A percentile compares a stretch with the other conserved stretches of the same genome.
These are phyloP conservation scores for Verticillium longisporum DNA, from an alignment of 2,329 filamentous ascomycete species.

Conservation along the genomic window DNA sequence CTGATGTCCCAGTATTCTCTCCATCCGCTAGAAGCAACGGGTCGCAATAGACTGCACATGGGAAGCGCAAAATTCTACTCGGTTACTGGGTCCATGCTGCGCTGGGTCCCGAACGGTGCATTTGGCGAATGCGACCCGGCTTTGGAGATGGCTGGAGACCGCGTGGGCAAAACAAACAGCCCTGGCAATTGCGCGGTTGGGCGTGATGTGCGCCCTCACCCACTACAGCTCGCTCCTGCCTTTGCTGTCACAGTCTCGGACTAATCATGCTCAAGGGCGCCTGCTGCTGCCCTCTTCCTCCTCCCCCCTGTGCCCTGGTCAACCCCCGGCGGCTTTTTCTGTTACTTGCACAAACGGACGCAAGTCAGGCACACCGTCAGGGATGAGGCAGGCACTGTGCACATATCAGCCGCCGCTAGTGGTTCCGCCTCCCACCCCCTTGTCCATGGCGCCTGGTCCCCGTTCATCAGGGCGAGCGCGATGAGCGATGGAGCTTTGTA, in stretches of 20 bases:
- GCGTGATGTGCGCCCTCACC: neutral
- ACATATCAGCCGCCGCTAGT: neutral
- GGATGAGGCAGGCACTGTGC: neutral
- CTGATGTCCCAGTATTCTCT: neutral
- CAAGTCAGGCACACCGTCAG: neutral
- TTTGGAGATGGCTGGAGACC: neutral
- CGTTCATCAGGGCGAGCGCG: neutral
- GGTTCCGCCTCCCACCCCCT: neutral
- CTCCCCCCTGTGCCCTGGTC: neutral
- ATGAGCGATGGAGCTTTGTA: neutral
- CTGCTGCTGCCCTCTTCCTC: neutral
- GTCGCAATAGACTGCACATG: neutral
- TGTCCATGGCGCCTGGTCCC: neutral
- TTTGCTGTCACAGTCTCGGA: too few relatives aligned
- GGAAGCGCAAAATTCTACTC: neutral
- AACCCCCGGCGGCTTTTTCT: neutral
- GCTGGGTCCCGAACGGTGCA: neutral
- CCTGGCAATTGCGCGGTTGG: neutral
- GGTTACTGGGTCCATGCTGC: neutral
- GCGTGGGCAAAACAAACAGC: neutral
- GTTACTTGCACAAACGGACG: neutral
- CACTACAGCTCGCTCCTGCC: neutral
- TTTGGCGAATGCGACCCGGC: neutral
- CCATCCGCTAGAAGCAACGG: neutral
- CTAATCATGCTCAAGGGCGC: too few relatives aligned